Evolutionary conservation across 2,329 filamentous ascomycete genomes (phyloP), one percentile per base, ranked within the genome.

Genomic region (Hypoxylon sp.): DNA sequence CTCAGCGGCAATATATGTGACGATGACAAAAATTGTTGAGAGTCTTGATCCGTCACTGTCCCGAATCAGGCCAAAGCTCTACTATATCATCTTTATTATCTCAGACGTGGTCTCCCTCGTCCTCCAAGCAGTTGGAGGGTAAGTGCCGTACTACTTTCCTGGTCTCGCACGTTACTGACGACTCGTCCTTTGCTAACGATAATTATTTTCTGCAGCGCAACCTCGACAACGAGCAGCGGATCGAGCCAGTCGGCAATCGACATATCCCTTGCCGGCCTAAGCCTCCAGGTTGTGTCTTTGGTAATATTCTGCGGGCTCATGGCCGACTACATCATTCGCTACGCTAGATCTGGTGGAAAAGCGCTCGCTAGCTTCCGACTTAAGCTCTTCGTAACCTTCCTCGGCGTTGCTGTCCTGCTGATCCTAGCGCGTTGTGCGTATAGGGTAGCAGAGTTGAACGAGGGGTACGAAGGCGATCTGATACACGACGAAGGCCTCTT

Each of bases 1-100:
- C 66, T 79, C 83, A 23, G 87, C 87, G 0, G 85, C 84, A 56
- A 85, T 90, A 68, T 90, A 90, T 70, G 81, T 89, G 50, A 87
- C 84, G 62, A 75, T 69, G 18, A 42, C 41, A 6, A 38, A 55
- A 31, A 75, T 60, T 70, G 47, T 76, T 77, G 62, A 77, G 70
- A 35, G 61, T 33, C 48, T 68, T 63, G 74, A 71, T 13, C 53
- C 52, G 2, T 58, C 62, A 4, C 50, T 69, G 1, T 53, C 69
- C n/a, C 63, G 69, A 3, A 55, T 72, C 23, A 58, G 48, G n/a
- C 69, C 70, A 15, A 63, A 61, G 3, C 62, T 72, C 3, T 68
- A 68, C 48, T 72, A 71, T 45, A 48, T 63, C 40, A 54, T 70
- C 33, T 72, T 71, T 67, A 75, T 77, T 61, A 74, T 72, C 49